Percentiles rank a stretch among this genome's conserved stretches.
These are phyloP conservation scores for Cadophora sp. DNA, from an alignment of 2,329 filamentous ascomycete genomes.

Conservation along the genomic window DNA sequence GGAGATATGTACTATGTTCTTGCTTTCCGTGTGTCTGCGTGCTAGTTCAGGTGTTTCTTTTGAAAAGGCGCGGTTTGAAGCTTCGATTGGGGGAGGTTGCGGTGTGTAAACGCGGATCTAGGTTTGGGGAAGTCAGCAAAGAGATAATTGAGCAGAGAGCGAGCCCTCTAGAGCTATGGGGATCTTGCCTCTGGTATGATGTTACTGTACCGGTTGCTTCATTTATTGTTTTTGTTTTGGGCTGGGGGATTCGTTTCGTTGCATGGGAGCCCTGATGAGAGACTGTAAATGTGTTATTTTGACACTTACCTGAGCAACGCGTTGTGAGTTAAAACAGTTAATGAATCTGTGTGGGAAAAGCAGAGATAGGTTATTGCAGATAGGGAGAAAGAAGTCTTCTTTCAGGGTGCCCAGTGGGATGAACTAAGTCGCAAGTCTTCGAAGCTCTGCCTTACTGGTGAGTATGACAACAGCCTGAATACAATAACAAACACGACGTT, in stretches of 20 bases:
- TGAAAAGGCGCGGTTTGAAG: not conserved
- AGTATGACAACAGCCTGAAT: not conserved
- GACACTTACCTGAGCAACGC: not conserved
- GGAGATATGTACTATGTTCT: not conserved
- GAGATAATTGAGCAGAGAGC: not conserved
- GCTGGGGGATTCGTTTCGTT: not conserved
- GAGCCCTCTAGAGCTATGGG: not conserved
- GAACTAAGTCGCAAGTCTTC: not conserved
- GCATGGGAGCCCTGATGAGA: not conserved
- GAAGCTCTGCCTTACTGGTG: not conserved
- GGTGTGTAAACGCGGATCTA: not conserved
- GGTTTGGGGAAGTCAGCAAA: not conserved
- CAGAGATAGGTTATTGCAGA: not conserved
- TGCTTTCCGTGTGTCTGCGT: not conserved
- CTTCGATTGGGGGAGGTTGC: not conserved
- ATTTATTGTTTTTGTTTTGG: too few species aligned
- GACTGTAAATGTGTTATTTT: not conserved
- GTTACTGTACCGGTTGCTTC: too few species aligned
- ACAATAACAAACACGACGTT: not conserved
- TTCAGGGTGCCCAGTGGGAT: not conserved
- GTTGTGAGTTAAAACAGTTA: not conserved
- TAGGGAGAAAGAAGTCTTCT: not conserved
- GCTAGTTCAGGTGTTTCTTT: not conserved
- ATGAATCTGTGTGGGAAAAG: not conserved
- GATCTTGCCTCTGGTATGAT: not conserved